Evolutionary conservation across 1,284 basidiomycete genomes (phyloP).

Genomic region (Ustilago trichophora): DNA sequence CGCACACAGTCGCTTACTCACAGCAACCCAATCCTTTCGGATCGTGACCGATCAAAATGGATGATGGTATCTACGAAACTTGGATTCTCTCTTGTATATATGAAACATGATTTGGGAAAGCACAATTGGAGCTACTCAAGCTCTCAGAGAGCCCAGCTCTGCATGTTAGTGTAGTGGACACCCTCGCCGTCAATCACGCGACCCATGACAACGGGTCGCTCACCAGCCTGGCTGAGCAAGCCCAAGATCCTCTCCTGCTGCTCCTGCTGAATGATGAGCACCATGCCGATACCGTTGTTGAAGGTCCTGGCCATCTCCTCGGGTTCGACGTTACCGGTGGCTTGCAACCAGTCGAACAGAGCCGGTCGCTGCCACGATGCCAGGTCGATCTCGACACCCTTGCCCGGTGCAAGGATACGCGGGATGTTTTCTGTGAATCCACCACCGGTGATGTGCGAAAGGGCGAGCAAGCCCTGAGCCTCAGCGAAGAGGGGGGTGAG

Average conservation of each 20-base stretch:
- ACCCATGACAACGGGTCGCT: constrained; percentile 60
- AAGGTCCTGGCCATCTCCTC: constrained; percentile 96
- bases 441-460: constrained; percentile 97
- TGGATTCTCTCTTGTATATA: constrained; percentile 35
- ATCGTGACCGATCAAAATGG: too few species aligned
- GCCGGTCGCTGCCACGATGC: constrained; percentile 80
- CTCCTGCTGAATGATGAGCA: constrained; percentile 78
- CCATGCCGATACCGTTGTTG: constrained; percentile 97
- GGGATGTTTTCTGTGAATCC: constrained; percentile 98
- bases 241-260: constrained; percentile 52
- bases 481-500: constrained; percentile 50
- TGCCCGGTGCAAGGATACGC: constrained; percentile 79
- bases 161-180: constrained; percentile 55
- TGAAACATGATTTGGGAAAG: constrained; percentile 8
- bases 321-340: constrained; percentile 79
- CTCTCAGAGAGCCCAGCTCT: constrained; percentile 45
- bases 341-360: constrained; percentile 88
- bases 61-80: too few species aligned
- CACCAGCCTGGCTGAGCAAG: constrained; percentile 45
- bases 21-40: too few species aligned
- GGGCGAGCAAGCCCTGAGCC: constrained; percentile 79
- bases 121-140: too few species aligned
- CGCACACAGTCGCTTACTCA: too few species aligned
- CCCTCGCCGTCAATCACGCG: constrained; percentile 49
- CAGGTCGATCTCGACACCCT: constrained; percentile 86